Evolutionary conservation across 257 asterid genomes (phyloP).

Genomic region (Handroanthus guayacan): DNA sequence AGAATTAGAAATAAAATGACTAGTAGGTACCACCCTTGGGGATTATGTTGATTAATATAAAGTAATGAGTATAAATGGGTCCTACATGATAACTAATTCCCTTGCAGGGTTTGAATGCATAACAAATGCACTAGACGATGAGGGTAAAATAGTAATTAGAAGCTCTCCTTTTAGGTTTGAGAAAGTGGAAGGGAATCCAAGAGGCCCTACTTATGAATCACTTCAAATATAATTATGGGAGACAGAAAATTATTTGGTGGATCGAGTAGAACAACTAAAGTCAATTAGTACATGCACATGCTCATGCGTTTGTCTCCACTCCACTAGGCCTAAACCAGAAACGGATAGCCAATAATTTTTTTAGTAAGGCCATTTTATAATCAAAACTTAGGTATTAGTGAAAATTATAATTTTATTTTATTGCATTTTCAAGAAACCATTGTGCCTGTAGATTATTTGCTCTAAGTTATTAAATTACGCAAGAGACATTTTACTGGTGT

Average conservation of each 20-base stretch:
- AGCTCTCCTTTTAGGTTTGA: conserved; percentile 26
- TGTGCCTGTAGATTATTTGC: not conserved
- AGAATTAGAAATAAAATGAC: too few species aligned
- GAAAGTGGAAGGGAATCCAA: not conserved
- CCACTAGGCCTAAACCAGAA: not conserved
- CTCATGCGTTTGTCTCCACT: not conserved
- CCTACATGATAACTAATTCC: conserved; percentile 3
- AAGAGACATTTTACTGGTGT: too few species aligned
- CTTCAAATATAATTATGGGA: conserved; percentile 21
- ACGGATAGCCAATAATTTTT: not conserved
- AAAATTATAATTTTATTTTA: not conserved
- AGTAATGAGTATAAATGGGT: too few species aligned
- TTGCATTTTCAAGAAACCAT: not conserved
- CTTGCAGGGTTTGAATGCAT: not conserved
- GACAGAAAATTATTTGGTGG: conserved; percentile 41
- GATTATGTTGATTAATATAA: not conserved
- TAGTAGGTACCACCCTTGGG: too few species aligned
- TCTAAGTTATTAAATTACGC: too few species aligned
- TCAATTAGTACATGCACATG: conserved; percentile 14
- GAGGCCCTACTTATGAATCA: conserved; percentile 18
- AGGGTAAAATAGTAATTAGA: conserved; percentile 19
- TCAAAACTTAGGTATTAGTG: not conserved
- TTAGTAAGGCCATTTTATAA: not conserved
- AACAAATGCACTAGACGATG: not conserved
- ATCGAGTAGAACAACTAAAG: conserved; percentile 48